Evolutionary conservation across 495 filamentous ascomycete genomes (phyloP).

Genomic region (Aspergillus avenaceus): DNA sequence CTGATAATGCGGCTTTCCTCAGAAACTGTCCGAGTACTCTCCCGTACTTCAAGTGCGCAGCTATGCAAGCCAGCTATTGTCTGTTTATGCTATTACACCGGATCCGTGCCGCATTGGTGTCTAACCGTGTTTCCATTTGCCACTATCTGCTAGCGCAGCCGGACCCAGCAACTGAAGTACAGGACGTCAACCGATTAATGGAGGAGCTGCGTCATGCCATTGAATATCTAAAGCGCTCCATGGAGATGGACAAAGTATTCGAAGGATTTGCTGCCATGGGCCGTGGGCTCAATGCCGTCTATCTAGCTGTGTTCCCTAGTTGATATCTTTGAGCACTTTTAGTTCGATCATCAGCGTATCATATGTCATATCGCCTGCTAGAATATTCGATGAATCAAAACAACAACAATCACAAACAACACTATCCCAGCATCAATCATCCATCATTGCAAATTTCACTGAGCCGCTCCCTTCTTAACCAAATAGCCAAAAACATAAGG

Average conservation of each 20-base stretch:
- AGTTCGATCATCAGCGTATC: too few species aligned
- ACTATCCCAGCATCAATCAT: too few species aligned
- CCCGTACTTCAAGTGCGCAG: slow-evolving; percentile 4
- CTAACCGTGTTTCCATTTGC: slow-evolving; percentile 1
- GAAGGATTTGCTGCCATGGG: not conserved
- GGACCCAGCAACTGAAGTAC: slow-evolving; percentile 1
- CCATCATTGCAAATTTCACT: too few species aligned
- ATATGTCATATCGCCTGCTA: too few species aligned
- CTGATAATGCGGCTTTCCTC: not conserved
- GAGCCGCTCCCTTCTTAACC: too few species aligned
- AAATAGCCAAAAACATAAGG: too few species aligned
- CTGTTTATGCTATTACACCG: slow-evolving; percentile 3
- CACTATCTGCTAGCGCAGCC: not conserved
- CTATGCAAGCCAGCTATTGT: slow-evolving; percentile 4
- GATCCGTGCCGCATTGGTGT: slow-evolving; percentile 1
- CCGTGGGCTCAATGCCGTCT: not conserved
- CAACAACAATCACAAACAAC: too few species aligned
- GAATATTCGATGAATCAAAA: too few species aligned
- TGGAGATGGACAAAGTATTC: not conserved
- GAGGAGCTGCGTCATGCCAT: slow-evolving; percentile 5
- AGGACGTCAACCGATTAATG: slow-evolving; percentile 1
- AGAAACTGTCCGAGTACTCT: not conserved
- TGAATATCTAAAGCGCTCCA: not conserved
- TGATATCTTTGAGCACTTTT: too few species aligned
- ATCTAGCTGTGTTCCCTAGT: not conserved